A percentile compares a stretch with the other conserved stretches of the same genome.
Conservation (phyloP, 495 filamentous ascomycete species). For the Hypoxylon subgilvum region DNA sequence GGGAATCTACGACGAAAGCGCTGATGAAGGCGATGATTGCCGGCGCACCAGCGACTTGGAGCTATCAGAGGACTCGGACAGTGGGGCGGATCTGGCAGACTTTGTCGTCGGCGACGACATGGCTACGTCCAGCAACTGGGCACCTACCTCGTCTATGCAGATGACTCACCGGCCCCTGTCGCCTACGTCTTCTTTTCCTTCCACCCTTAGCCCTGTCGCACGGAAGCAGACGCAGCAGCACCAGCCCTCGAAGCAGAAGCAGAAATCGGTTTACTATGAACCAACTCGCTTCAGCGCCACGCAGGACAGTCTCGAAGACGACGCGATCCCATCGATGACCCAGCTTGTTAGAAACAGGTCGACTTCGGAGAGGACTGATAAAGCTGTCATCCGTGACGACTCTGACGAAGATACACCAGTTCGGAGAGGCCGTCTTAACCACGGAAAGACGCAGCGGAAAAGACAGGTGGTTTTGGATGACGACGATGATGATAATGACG, state of each 20-base stretch:
- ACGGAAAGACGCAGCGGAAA: conserved; percentile 10
- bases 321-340: conserved; percentile 48
- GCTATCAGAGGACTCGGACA: conserved; percentile 53
- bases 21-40: conserved; percentile 57
- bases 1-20: conserved; percentile 44
- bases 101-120: conserved; percentile 55
- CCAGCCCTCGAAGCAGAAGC: conserved; percentile 2
- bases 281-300: conserved; percentile 41
- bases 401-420: conserved; percentile 12
- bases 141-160: conserved; percentile 25
- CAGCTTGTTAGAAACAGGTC: conserved; percentile 35
- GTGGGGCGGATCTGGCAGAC: conserved; percentile 51
- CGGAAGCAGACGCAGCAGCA: background rate
- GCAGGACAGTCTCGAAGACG: conserved; percentile 45
- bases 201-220: background rate
- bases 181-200: conserved; percentile 38
- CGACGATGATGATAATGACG: conserved; percentile 42
- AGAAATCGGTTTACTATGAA: conserved; percentile 40
- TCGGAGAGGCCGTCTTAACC: background rate
- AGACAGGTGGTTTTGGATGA: conserved; percentile 3
- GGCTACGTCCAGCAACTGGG: conserved; percentile 46
- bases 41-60: conserved; percentile 55
- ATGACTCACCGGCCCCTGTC: conserved; percentile 37
- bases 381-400: background rate
- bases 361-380: background rate